These are phyloP conservation scores for Didymella glomerata DNA, from an alignment of 2,329 filamentous ascomycete genomes.

Conservation along the genomic window DNA sequence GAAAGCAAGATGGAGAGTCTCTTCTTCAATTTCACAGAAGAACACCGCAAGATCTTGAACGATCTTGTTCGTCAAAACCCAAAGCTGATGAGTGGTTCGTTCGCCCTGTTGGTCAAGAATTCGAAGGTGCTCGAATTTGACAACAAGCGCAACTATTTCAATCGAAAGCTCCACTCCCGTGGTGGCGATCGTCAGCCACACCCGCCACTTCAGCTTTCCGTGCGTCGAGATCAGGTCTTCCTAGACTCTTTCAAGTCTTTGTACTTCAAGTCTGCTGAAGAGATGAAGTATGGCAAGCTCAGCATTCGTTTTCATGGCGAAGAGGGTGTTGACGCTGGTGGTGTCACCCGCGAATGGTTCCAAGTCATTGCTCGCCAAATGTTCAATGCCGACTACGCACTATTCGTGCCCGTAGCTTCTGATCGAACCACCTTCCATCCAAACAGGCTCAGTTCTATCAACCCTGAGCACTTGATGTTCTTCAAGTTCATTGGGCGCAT, in stretches of 20 bases:
- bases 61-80: constrained; percentile 97
- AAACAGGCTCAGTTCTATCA: constrained; percentile 91
- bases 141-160: constrained; percentile 99
- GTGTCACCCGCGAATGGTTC: constrained; percentile 99
- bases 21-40: constrained; percentile 97
- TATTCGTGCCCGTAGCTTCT: constrained; percentile 95
- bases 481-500: constrained; percentile 99
- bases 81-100: constrained; percentile 98
- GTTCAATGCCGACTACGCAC: constrained; percentile 97
- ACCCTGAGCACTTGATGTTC: constrained; percentile 94
- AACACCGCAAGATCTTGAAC: constrained; percentile 96
- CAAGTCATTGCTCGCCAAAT: constrained; percentile 96
- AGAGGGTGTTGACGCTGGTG: constrained; percentile 96
- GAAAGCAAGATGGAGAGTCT: constrained; percentile 85
- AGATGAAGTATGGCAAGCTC: constrained; percentile 99
- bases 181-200: constrained; percentile 72
- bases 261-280: constrained; percentile 94
- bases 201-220: constrained; percentile 82
- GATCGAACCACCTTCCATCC: constrained; percentile 99
- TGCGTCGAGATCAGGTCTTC: constrained; percentile 95
- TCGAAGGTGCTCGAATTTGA: constrained; percentile 99
- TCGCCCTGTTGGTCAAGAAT: constrained; percentile 95
- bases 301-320: constrained; percentile 98
- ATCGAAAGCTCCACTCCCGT: constrained; percentile 84
- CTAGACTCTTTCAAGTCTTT: constrained; percentile 98